Base-by-base conservation (phyloP, 805 yeast genomes). In the Candida vartiovaarae region DNA sequence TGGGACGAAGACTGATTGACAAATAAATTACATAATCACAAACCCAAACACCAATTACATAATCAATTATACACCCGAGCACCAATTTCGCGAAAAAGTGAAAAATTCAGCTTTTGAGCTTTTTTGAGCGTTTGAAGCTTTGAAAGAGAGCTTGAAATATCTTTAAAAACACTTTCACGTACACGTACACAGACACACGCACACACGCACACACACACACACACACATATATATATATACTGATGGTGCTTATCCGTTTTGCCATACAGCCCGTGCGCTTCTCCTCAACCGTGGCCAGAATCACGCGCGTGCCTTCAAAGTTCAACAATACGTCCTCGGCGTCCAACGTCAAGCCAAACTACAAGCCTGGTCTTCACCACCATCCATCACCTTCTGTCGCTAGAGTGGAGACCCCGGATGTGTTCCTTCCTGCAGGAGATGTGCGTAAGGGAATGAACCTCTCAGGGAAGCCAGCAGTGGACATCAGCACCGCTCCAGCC, bases 291-390 rank as follows among this genome's bases (percentile, higher is more conserved):
- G 20, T 31, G 5, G 8, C 41, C 36, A 52, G 47, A 40, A 41
- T 50, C 31, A 42, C 41, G 20, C 42, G 66, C 38, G 69, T 71
- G 40, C 83, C 84, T 28, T 70, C 81, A 44, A 70, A 72, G 49
- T 84, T 69, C 66, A 82, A 84, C 60, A 72, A 78, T 7, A 66
- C 65, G 34, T 68, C 79, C 45, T 83, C 91, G 24, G 81, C 87
- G 7, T 75, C 72, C 33, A 56, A 56, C 43, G 51, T 56, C 53
- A 84, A 82, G 58, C 78, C 83, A 61, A 74, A 75, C 51, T 75
- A 76, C 46, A 34, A 35, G 27, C 65, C 74, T 25, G 91, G 91
- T 5, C 64, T 85, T 27, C 75, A 78, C 34, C 70, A 67, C 54
- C 71, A 75, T 49, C 81, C 80, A 20, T 74, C 87, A 35, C 89